phyloP scores from a whole-genome alignment of 2,329 filamentous ascomycete genomes.

The Colletotrichum sp. region DNA sequence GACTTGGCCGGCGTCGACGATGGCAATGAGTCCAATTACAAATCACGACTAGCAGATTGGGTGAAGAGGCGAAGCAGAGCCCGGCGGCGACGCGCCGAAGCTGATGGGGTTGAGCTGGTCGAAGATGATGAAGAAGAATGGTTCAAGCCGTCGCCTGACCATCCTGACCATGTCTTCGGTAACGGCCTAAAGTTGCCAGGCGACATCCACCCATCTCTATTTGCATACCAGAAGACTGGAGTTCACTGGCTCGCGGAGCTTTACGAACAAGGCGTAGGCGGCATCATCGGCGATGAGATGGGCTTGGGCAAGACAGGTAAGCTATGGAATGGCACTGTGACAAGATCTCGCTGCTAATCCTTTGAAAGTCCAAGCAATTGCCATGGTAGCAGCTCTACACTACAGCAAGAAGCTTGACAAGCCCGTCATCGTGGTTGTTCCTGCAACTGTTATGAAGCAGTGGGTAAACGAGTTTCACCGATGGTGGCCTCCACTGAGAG shows the following conservation, averaged over 20 bases:
- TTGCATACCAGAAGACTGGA: constrained; percentile 96
- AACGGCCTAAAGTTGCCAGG: constrained; percentile 83
- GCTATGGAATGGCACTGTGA: neutral
- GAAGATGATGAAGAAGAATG: constrained; percentile 67
- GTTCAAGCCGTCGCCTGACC: constrained; percentile 84
- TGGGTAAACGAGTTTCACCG: constrained; percentile 99
- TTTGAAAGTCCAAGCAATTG: constrained; percentile 59
- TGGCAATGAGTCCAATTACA: constrained; percentile 84
- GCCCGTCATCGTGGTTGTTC: constrained; percentile 90
- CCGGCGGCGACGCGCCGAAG: constrained; percentile 37
- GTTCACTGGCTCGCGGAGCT: constrained; percentile 97
- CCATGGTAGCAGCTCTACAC: constrained; percentile 88
- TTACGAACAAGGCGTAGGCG: constrained; percentile 87
- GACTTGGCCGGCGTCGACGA: constrained; percentile 76
- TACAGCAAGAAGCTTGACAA: constrained; percentile 86
- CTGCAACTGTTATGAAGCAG: constrained; percentile 92
- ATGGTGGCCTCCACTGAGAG: constrained; percentile 99
- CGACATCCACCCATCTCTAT: constrained; percentile 90
- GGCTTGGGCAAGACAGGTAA: constrained; percentile 87
- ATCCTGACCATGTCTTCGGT: constrained; percentile 76
- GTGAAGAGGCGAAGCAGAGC: constrained; percentile 55
- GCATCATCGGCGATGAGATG: constrained; percentile 98
- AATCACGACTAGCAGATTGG: constrained; percentile 78
- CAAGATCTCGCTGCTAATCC: constrained; percentile 1
- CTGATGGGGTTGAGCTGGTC: constrained; percentile 40